Conservation (phyloP, 1,139 yeast genomes). For the Magnusiomyces ingens region DNA sequence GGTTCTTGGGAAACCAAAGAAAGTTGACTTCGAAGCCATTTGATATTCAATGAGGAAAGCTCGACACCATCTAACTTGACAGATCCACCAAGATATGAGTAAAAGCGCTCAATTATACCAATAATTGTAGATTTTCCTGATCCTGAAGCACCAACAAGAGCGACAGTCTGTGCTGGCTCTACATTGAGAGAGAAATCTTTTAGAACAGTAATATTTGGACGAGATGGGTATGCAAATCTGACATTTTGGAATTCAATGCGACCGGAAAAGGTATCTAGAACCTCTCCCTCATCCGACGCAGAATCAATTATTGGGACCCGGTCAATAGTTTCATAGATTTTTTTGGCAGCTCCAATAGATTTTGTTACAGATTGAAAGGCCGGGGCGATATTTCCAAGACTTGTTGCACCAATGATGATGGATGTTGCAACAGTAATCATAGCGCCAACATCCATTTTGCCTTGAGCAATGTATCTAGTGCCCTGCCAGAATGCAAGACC, state of each 20-base stretch:
- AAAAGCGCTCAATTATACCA: conserved; percentile 63
- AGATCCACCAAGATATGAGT: conserved; percentile 53
- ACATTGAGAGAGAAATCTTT: conserved; percentile 55
- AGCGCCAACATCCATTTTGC: conserved; percentile 30
- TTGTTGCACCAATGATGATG: conserved; percentile 39
- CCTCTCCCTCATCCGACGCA: conserved; percentile 29
- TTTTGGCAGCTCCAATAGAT: conserved; percentile 38
- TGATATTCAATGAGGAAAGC: conserved; percentile 55
- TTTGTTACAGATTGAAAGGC: conserved; percentile 36
- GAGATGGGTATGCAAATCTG: conserved; percentile 75
- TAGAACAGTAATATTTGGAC: conserved; percentile 69
- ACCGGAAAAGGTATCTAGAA: conserved; percentile 35
- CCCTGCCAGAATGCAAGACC: conserved; percentile 43
- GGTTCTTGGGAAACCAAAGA: conserved; percentile 93
- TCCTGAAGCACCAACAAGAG: conserved; percentile 89
- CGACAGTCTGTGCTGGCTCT: conserved; percentile 68
- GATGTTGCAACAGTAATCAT: conserved; percentile 36
- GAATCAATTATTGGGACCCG: conserved; percentile 37
- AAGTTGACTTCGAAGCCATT: conserved; percentile 63
- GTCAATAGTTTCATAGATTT: conserved; percentile 39
- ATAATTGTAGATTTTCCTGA: conserved; percentile 87
- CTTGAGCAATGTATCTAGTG: conserved; percentile 34
- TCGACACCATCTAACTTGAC: conserved; percentile 62
- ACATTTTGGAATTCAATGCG: conserved; percentile 59
- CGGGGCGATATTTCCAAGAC: conserved; percentile 39